Evolutionary conservation across 1,284 basidiomycete genomes (phyloP), one percentile per base, ranked within the genome.

Genomic region (Cryptococcus wingfieldii): DNA sequence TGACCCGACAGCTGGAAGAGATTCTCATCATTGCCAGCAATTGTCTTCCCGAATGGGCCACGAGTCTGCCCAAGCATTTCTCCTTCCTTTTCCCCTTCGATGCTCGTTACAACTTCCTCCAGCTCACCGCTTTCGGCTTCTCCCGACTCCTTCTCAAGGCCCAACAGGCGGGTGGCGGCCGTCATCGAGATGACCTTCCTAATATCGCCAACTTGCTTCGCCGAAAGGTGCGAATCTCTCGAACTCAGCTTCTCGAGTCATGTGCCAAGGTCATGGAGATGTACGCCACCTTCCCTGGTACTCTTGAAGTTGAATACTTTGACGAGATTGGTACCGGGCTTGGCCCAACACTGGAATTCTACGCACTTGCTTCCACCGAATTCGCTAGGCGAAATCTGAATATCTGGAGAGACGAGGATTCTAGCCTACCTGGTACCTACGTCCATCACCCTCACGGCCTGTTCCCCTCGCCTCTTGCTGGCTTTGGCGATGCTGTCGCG

Each of bases 51-150:
- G 91, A 92, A 62, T 99, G 96, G 96, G 90, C 94, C 1, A 79
- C 90, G 41, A 93, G 97, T 72, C 82, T 99, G 9, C 93, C 95
- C 1, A 88, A 89, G 65, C 86, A 90, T 66, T 97, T 96, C 82
- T 88, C 95, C 0, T 98, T 98, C 86, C 82, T 98, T 19, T 98
- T 98, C 83, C 94, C 95, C 4, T 98, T 98, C 77, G 89, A 95
- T 50, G 94, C 92, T 8, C 88, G 96, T 34, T 98, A 95, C 78
- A 88, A 89, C 59, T 98, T 97, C 83, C 79, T 98, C 19, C 94
- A 98, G 76, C 94, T 91, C 7, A 97, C 94, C 0, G 93, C 94
- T 4, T 98, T 98, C 66, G 96, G 96, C 52, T 97, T 97, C 73
- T 90, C 91, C 1, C 87, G 94, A 12, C 83, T 98, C 23, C 92